A percentile compares a stretch with the other conserved stretches of the same genome.
Evolutionary conservation across 1,284 basidiomycete species (phyloP).

Genomic region (Trichosporon sp.): DNA sequence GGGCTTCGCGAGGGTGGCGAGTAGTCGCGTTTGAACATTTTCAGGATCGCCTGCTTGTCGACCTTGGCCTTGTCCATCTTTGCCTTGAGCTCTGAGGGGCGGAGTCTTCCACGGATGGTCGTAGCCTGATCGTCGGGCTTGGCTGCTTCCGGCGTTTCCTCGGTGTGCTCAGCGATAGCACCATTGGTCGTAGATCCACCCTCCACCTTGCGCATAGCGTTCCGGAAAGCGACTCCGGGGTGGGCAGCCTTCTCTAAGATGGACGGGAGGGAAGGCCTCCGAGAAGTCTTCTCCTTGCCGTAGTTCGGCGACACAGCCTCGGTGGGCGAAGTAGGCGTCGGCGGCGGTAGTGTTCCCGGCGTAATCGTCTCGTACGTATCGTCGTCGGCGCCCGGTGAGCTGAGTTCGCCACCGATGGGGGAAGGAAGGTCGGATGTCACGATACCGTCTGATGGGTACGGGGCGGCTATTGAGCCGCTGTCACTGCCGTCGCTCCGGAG

Average conservation of each 20-base stretch:
- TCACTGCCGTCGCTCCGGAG: background rate
- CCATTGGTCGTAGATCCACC: conserved; percentile 14
- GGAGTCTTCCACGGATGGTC: background rate
- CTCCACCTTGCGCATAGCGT: conserved; percentile 22
- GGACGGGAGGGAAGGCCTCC: conserved; percentile 45
- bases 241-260: conserved; percentile 47
- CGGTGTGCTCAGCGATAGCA: background rate
- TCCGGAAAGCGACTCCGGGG: conserved; percentile 35
- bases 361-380: background rate
- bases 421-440: background rate
- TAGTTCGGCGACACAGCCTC: background rate
- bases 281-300: conserved; percentile 19
- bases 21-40: conserved; percentile 38
- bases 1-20: conserved; percentile 44
- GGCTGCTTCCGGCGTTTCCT: background rate
- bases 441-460: background rate
- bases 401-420: conserved; percentile 1
- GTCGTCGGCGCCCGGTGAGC: conserved; percentile 14
- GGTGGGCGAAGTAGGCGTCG: background rate
- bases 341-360: background rate
- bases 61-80: conserved; percentile 8
- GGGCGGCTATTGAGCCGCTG: background rate
- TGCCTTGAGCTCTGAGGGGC: background rate
- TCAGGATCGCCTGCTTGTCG: conserved; percentile 31
- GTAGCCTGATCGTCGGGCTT: background rate